Evolutionary conservation across 306 rosid species (phyloP).

Genomic region (Coriaria nepalensis): DNA sequence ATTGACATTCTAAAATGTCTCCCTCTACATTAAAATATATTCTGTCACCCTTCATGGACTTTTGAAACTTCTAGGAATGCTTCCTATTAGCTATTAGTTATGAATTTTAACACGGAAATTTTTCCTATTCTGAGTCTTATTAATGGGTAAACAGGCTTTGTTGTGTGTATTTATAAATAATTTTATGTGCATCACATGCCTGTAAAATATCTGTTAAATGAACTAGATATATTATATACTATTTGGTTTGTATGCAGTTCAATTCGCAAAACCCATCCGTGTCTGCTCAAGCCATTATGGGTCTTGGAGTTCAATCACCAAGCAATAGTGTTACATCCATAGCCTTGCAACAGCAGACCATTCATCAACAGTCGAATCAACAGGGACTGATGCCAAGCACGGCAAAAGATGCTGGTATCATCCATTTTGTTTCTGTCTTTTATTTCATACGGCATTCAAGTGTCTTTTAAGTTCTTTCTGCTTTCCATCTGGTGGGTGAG

Average conservation of each 20-base stretch:
- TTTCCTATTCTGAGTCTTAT: too few species aligned
- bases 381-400: slow-evolving; percentile 43
- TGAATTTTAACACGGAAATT: too few species aligned
- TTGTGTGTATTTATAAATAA: too few species aligned
- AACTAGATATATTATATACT: background rate
- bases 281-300: slow-evolving; percentile 64
- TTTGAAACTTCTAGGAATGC: background rate
- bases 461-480: background rate
- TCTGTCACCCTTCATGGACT: background rate
- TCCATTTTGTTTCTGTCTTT: slow-evolving; percentile 7
- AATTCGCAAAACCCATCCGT: slow-evolving; percentile 58
- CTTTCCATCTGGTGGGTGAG: too few species aligned
- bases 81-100: background rate
- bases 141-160: too few species aligned
- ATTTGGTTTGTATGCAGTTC: slow-evolving; percentile 44
- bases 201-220: too few species aligned
- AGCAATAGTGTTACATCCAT: slow-evolving; percentile 47
- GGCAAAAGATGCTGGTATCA: slow-evolving; percentile 53
- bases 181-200: too few species aligned
- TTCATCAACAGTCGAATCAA: slow-evolving; percentile 63
- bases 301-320: slow-evolving; percentile 67
- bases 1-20: too few species aligned
- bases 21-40: too few species aligned
- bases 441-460: background rate
- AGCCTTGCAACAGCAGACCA: slow-evolving; percentile 58